Base-by-base conservation (phyloP, 805 yeast genomes). In the Hanseniaspora jakobsenii region DNA sequence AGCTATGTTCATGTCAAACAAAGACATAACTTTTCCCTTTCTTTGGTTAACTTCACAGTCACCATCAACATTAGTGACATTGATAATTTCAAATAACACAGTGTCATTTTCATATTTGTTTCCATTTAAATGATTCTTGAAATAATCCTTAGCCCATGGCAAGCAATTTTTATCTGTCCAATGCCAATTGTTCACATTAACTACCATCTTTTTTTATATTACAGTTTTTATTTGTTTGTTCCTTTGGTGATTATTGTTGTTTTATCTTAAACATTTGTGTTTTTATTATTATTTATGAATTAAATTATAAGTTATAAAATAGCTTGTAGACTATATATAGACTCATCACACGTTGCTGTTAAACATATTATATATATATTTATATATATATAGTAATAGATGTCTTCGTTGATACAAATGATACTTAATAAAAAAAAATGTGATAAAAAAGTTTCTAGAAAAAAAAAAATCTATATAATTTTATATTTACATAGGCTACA, bases 101-200 rank as follows among this genome's bases (percentile, higher is more conserved):
- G 6, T 10, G 6, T 24, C 27, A 24, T 24, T 24, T 10, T 24
- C 27, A 1, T 55, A 74, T 12, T 61, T 50, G 32, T 76, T 50
- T 1, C 79, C 80, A 9, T 68, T 67, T 42, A 86, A 65, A 36
- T 75, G 71, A 37, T 73, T 71, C 24, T 64, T 62, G 61, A 91
- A 83, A 61, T 89, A 89, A 32, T 72, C 69, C 49, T 75, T 75
- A 10, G 95, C 72, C 98, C 98, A 91, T 47, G 75, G 78, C 47
- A 89, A 72, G 66, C 98, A 91, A 69, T 91, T 91, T 63, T 89
- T 89, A 65, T 89, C 96, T 50, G 87, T 96, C 97, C 97, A 91
- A 70, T 91, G 98, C 98, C 98, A 89, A 66, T 89, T 89, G 64
- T 91, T 91, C 31, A 97, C 97, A 71, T 89, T 91, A 26, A 91